These are phyloP conservation scores for Globisporangium recalcitrans DNA, from an alignment of 352 stramenopile species.

Conservation along the genomic window DNA sequence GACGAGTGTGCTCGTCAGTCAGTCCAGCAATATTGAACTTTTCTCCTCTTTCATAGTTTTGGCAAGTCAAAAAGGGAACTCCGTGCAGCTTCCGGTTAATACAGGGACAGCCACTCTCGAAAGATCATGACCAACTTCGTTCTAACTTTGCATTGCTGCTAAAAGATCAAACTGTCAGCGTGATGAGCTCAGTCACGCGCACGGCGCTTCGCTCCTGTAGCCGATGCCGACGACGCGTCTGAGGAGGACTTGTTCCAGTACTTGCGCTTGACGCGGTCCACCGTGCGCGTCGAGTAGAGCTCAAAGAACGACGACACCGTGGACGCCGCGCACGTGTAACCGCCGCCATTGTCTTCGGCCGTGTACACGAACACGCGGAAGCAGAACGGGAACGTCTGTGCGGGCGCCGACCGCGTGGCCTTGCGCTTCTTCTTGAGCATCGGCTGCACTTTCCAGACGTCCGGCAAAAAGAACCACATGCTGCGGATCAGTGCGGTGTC, in stretches of 20 bases:
- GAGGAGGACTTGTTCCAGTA: slow-evolving; percentile 31
- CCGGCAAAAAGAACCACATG: slow-evolving; percentile 84
- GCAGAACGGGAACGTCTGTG: slow-evolving; percentile 86
- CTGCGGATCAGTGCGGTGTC: slow-evolving; percentile 30
- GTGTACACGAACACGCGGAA: slow-evolving; percentile 78
- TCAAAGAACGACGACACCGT: slow-evolving; percentile 75
- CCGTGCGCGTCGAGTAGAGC: slow-evolving; percentile 79
- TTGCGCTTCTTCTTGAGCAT: slow-evolving; percentile 90
- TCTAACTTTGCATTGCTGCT: too few relatives aligned
- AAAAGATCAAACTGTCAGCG: too few relatives aligned
- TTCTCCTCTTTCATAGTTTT: neutral
- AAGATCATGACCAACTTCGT: neutral
- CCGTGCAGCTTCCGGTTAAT: neutral
- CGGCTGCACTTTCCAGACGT: slow-evolving; percentile 86
- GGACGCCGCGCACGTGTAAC: slow-evolving; percentile 51
- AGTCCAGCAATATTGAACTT: neutral
- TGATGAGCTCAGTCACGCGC: neutral
- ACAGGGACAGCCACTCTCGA: neutral
- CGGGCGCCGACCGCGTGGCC: slow-evolving; percentile 66
- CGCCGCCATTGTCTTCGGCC: neutral
- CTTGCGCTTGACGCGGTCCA: slow-evolving; percentile 78
- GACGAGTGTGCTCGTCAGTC: neutral
- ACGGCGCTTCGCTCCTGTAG: neutral
- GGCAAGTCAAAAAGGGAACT: neutral
- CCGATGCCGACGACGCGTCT: neutral